Base-by-base conservation (phyloP, 2,329 filamentous ascomycete genomes). In the Neonectria magnoliae region DNA sequence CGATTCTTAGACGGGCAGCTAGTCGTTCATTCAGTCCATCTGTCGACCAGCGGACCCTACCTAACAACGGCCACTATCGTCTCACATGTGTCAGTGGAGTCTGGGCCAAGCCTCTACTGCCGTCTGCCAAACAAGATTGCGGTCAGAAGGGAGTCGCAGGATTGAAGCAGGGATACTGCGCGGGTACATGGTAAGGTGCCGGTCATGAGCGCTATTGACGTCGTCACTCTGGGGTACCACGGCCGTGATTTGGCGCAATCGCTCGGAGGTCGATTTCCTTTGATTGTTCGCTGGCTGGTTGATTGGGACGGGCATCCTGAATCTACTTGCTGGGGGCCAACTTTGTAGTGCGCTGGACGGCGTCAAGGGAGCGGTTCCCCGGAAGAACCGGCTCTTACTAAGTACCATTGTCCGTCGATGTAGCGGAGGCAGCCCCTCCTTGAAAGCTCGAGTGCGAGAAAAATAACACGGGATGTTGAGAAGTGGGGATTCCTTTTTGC, bases 101-200 rank as follows among this genome's bases (percentile, higher is more conserved):
- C 62, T 67, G 67, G 69, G 44, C 68, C 57, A 60, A 58, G 42
- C 59, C 48, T 62, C 66, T 65, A 63, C 60, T 38, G 55, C 53
- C 31, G 10, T 36, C 33, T 16, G 7, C 36, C 36, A 38, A 13
- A 36, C 63, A 71, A 69, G 62, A 66, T 73, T 73, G 71, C 71
- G 66, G 71, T 73, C 71, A 73, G 66, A 64, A 58, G 58, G 31
- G 50, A 62, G 57, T 65, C 68, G 69, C 61, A 64, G 59, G 65
- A 64, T 50, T 62, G 61, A n/a, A 54, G n/a, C 36, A 65, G 45
- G 57, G 31, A 60, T 73, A 72, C 70, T 36, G 27, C 61, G 44
- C 54, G 50, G 36, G 42, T 57, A 55, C 58, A 53, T 57, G 54
- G 58, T 29, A 22, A 31, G 10, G 18, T 29, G 31, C 31, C 25